A percentile compares a stretch with the other conserved stretches of the same genome.
These are phyloP conservation scores for Saccharomyces hybrid DNA, from an alignment of 1,139 yeast genomes.

Conservation along the genomic window DNA sequence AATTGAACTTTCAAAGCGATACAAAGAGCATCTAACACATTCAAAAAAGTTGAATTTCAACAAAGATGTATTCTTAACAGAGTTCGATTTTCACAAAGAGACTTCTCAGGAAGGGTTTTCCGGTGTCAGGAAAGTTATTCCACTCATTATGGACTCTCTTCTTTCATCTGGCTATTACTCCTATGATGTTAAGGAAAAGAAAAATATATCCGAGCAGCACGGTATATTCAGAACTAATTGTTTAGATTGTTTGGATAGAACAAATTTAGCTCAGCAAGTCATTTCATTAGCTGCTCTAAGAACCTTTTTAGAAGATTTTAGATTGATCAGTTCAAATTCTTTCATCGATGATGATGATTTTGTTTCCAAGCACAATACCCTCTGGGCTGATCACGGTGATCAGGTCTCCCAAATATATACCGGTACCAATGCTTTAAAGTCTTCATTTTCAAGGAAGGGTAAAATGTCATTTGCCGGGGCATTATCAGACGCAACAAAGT, in stretches of 20 bases:
- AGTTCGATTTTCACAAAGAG: conserved; percentile 90
- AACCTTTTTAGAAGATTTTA: conserved; percentile 49
- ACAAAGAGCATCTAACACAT: conserved; percentile 44
- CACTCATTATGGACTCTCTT: conserved; percentile 55
- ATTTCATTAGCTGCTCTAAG: conserved; percentile 65
- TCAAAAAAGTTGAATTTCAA: conserved; percentile 33
- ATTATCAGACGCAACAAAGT: conserved; percentile 88
- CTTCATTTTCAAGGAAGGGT: conserved; percentile 89
- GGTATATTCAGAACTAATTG: conserved; percentile 93
- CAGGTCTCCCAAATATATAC: conserved; percentile 94
- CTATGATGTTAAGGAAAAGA: conserved; percentile 44
- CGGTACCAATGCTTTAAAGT: conserved; percentile 93
- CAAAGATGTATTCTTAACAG: conserved; percentile 56
- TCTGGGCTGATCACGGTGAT: conserved; percentile 99
- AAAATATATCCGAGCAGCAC: conserved; percentile 61
- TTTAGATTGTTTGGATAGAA: conserved; percentile 89
- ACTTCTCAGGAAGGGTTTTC: conserved; percentile 85
- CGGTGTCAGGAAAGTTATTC: conserved; percentile 66
- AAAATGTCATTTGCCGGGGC: conserved; percentile 96
- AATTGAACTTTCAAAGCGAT: conserved; percentile 62
- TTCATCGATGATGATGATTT: conserved; percentile 39
- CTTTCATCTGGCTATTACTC: conserved; percentile 76
- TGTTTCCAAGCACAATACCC: conserved; percentile 59
- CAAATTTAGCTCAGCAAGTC: conserved; percentile 87
- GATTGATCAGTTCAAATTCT: conserved; percentile 31